phyloP scores from a whole-genome alignment of 805 yeast genomes.

The Kregervanrija pseudodelftensis region DNA sequence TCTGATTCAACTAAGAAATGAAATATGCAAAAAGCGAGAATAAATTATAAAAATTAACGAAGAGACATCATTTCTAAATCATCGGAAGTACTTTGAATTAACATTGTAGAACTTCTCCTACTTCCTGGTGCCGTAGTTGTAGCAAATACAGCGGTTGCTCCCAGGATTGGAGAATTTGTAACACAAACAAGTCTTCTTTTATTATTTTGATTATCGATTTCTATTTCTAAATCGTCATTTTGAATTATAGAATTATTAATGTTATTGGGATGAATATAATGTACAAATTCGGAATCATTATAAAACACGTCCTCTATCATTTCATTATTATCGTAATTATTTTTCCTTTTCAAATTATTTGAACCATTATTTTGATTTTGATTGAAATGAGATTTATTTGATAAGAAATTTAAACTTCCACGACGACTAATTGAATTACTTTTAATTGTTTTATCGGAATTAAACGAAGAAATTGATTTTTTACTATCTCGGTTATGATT shows the following conservation, averaged over 20 bases:
- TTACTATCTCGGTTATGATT: conserved; percentile 18
- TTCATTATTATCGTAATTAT: background rate
- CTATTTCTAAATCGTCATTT: too few species aligned
- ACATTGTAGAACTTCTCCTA: conserved; percentile 20
- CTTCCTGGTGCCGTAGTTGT: conserved; percentile 9
- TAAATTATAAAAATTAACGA: background rate
- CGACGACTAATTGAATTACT: conserved; percentile 5
- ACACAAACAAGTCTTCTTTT: conserved; percentile 11
- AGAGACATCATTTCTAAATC: conserved; percentile 26
- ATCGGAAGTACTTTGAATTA: conserved; percentile 25
- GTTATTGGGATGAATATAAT: conserved; percentile 2
- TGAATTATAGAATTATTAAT: background rate
- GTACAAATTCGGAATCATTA: conserved; percentile 1
- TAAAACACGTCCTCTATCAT: background rate
- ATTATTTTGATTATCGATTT: background rate
- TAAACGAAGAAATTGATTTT: conserved; percentile 11
- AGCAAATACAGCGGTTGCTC: conserved; percentile 6
- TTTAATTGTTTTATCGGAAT: conserved; percentile 6
- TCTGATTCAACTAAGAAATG: too few species aligned
- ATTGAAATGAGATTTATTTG: background rate
- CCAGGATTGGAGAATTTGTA: conserved; percentile 12
- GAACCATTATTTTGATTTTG: background rate
- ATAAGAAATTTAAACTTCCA: conserved; percentile 1
- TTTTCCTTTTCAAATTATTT: background rate
- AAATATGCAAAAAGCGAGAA: too few species aligned